Base-by-base conservation (phyloP, 2,329 filamentous ascomycete species). In the Sarocladium kiliense region DNA sequence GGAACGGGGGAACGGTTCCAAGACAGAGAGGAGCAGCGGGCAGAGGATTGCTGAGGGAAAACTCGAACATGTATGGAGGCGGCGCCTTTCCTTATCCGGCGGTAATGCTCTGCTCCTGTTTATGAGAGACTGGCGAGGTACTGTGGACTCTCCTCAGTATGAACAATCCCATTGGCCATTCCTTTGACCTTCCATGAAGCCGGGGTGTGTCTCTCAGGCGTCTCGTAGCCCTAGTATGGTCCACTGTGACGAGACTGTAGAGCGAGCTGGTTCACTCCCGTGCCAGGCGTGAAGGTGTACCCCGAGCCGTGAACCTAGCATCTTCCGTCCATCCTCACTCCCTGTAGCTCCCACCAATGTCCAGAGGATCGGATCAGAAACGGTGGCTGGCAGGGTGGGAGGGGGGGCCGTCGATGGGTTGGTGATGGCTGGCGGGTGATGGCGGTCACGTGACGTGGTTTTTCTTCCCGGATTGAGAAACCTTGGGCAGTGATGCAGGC, bases 271-370 rank as follows among this genome's bases (percentile, higher is more conserved):
- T 51, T 51, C 47, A 51, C 47, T 51, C 47, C 47, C 11, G 6
- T 32, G 11, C 14, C 30, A 34, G 23, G 4, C 5, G 27, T 36
- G 10, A 18, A 4, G 10, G n/a, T 14, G 26, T 36, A 51, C 47
- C 27, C 47, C 47, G 30, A 51, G 47, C 47, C 47, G 47, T 51
- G 47, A 36, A 51, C 30, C 9, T 51, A 51, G 27, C 16, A 16
- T 21, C 30, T 14, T 36, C 30, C 30, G 10, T 36, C 27, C 30
- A 12, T 34, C 27, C 26, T 36, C 5, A 36, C 3, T 19, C 2
- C 27, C 27, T 4, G 27, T 7, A 21, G 47, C 6, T 3, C 19
- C 23, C 27, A 36, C 26, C 18, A 2, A 23, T 9, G 10, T 27
- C 19, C 9, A 6, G 14, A 21, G 27, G n/a, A 21, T 9, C n/a